Evolutionary conservation across 2,329 filamentous ascomycete species (phyloP), one percentile per base, ranked within the genome.

Genomic region (Ceratocystis papillata): DNA sequence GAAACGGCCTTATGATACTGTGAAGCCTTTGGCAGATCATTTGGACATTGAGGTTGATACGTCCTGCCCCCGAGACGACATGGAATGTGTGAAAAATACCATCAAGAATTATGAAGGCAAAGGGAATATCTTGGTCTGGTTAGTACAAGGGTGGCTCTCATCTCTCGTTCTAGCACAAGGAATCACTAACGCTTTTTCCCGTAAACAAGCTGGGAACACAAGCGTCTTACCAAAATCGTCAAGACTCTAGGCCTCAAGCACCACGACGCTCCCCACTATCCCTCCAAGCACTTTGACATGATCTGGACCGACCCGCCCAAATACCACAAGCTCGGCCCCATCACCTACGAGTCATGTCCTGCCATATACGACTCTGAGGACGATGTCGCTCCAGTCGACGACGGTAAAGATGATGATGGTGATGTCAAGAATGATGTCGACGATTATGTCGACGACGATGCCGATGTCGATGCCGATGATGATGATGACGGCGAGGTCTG

Each of bases 91-190:
- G 20, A 75, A 76, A 25, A 72, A 82, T 4, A 75, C 75, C 0
- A 78, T 86, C 1, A 70, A 80, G 1, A 69, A 69, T 5, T 84
- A 83, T 68, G 66, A 70, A 0, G 80, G 80, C 0, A 67, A 72
- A 0, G 81, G 81, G 1, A 86, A 86, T 69, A 80, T 87, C 60
- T 72, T 87, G 57, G 81, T 86, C 67, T 84, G 77, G 77, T 78
- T 69, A 64, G 74, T 65, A 25, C 37, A 41, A 5, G 37, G 10
- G 4, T 37, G 8, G 1, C 17, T n/a, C 45, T 37, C 37, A 1
- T 61, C 28, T 33, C n/a, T 28, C 10, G 15, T n/a, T 33, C 57
- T 33, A 17, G 12, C 12, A 28, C 22, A 30, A 2, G 12, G 50
- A 25, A 3, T 62, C 22, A 62, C 59, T 65, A 57, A 67, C 65